phyloP scores from a whole-genome alignment of 139 green algal genomes.

The Chlorella ohadii region DNA sequence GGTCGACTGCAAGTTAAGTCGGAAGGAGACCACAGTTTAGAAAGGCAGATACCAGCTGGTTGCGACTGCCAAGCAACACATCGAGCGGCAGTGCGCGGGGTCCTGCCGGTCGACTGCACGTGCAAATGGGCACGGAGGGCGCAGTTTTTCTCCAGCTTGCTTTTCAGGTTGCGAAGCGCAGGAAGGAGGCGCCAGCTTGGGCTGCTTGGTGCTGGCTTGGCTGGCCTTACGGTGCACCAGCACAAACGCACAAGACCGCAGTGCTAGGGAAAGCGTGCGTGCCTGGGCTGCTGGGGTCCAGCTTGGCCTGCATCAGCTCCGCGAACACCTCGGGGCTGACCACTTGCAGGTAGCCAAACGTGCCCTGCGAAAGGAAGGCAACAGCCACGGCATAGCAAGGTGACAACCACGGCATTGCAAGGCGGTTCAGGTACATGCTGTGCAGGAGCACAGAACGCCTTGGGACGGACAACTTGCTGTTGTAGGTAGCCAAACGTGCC shows the following conservation, averaged over 20 bases:
- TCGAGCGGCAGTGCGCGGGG: constrained; percentile 10
- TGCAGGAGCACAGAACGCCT: too few relatives aligned
- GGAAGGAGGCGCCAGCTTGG: too few relatives aligned
- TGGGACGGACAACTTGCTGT: constrained; percentile 11
- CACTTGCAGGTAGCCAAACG: constrained; percentile 31
- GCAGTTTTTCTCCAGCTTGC: too few relatives aligned
- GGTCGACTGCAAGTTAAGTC: not conserved
- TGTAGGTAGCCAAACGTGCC: constrained; percentile 33
- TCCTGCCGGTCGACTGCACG: constrained; percentile 4
- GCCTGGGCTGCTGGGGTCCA: constrained; percentile 19
- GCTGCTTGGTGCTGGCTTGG: too few relatives aligned
- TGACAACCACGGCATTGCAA: too few relatives aligned
- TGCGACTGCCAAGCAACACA: not conserved
- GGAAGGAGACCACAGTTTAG: not conserved
- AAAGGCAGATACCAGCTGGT: not conserved
- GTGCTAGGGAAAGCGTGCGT: too few relatives aligned
- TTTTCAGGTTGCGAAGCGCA: too few relatives aligned
- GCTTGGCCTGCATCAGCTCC: constrained; percentile 18
- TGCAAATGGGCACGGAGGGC: not conserved
- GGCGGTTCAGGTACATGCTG: too few relatives aligned
- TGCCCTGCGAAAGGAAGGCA: too few relatives aligned
- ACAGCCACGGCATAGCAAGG: too few relatives aligned
- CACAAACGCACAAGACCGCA: too few relatives aligned
- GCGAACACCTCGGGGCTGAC: constrained; percentile 18
- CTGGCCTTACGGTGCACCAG: not conserved